Evolutionary conservation across 176 grass and related monocot genomes (phyloP), one percentile per base, ranked within the genome.

Genomic region (Dendrocalamus sinicus): DNA sequence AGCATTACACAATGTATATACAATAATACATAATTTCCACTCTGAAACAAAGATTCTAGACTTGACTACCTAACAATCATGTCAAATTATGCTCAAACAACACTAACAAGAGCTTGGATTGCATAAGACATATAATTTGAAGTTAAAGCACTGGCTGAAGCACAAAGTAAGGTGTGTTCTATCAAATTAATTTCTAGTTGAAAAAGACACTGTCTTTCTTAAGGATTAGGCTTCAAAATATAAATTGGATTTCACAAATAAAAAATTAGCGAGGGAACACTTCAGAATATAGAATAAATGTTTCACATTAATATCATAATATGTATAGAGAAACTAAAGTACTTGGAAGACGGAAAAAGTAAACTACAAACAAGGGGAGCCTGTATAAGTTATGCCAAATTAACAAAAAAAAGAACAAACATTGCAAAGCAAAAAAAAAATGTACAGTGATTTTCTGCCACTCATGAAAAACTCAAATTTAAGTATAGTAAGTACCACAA

Each of bases 401-500:
- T 63, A 19, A 46, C 32, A 66, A 80, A 62, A 79, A 78, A 30
- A 24, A 10, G 45, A 80, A 50, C 61, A 80, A 78, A 41, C 46
- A 35, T 9, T 13, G 51, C 60, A 53, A 37, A 41, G 30, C 45
- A 76, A 22, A 75, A 23, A 66, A 22, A 32, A 83, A 35, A 73
- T 44, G 8, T 30, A 23, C 55, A 63, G 70, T 4, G 64, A 35
- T 71, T 59, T 58, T 19, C 45, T 79, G 13, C 17, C 45, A 83
- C 53, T 78, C 48, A 90, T 28, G 16, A 40, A 53, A 79, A 83
- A 40, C 35, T 48, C 11, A 76, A 81, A 70, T 7, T 87, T 17
- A 77, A 81, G 79, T 81, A 41, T 46, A 80, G 88, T 44, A 81
- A 77, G 67, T 95, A 95, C 96, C 96, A 81, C 93, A 93, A 72